Conservation (phyloP, 441 rosid species). For the Populus hybrid region DNA sequence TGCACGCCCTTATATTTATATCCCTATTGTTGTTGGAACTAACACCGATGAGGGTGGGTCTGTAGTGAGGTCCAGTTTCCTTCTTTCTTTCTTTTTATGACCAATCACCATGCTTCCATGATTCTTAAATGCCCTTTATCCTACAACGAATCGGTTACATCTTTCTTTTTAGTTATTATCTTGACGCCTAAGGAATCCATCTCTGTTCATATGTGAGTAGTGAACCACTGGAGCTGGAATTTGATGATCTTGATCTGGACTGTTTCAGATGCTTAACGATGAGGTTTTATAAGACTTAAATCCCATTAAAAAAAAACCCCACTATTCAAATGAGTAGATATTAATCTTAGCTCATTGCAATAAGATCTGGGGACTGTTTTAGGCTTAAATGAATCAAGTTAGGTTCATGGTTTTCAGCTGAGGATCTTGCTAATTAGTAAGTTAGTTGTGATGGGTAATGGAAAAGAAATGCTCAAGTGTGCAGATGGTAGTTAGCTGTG, state of each 20-base stretch:
- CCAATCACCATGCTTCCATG: conserved; percentile 6
- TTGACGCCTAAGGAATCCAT: neutral
- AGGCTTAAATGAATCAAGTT: neutral
- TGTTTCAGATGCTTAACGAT: neutral
- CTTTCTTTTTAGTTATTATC: neutral
- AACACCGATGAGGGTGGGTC: conserved; percentile 33
- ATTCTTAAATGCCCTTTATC: neutral
- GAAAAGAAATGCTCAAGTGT: conserved; percentile 24
- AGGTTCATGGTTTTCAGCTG: neutral
- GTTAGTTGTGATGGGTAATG: conserved; percentile 32
- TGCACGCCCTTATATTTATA: conserved; percentile 8
- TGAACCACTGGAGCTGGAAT: neutral
- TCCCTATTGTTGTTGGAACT: conserved; percentile 35
- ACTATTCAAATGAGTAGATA: neutral
- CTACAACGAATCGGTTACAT: neutral
- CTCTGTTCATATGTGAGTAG: neutral
- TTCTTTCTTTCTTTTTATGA: neutral
- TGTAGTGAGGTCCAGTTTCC: conserved; percentile 9
- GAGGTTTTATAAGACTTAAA: neutral
- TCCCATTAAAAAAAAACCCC: too few species aligned
- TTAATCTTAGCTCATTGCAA: neutral
- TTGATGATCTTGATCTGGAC: neutral
- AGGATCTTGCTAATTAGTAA: neutral
- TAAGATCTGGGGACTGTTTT: neutral
- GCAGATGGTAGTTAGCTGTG: conserved; percentile 52